Evolutionary conservation across 2,329 filamentous ascomycete genomes (phyloP), one percentile per base, ranked within the genome.

Genomic region (Allantophomopsis lycopodina): DNA sequence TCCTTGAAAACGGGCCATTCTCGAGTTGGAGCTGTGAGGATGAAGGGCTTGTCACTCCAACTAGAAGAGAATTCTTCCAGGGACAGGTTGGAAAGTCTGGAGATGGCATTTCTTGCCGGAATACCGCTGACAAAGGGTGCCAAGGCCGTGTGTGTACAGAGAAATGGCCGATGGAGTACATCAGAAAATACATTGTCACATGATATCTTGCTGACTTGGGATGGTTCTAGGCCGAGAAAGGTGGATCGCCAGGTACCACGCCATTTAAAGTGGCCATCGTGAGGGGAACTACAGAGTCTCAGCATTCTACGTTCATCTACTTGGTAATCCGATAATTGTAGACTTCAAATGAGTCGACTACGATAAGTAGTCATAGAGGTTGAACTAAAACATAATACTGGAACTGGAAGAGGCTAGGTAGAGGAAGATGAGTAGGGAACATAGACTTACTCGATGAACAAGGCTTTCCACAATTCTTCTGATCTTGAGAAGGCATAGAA

Each of bases 151-250:
- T 94, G 76, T 35, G 85, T 82, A 63, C 89, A 96, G 48, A 84
- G 80, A 57, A 93, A 96, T 0, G 89, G 89, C 8, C 88, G 76
- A 59, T 95, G 85, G 17, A 96, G 69, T 7, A 83, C 78, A 59
- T 98, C 89, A 12, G 89, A 95, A 59, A 84, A 96, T 38, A 96
- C 76, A 50, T 78, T 75, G 38, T 70, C 70, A 60, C 88, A 94
- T 49, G 82, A 71, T 30, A 94, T 64, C 11, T 60, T 65, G 31
- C 75, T 68, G 36, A 72, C 65, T 42, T 68, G 62, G 12, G 60
- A 57, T 12, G 60, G 57, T 15, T 53, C 45, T 12, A 84, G 64
- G 30, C 69, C 68, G 32, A 94, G 68, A 50, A 80, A 74, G 1
- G 87, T 93, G 21, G 79, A 76, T 48, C 84, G 78, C 89, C 89